These are phyloP conservation scores for Cunninghamia lanceolata DNA, from an alignment of 75 land plant genomes.

Conservation along the genomic window DNA sequence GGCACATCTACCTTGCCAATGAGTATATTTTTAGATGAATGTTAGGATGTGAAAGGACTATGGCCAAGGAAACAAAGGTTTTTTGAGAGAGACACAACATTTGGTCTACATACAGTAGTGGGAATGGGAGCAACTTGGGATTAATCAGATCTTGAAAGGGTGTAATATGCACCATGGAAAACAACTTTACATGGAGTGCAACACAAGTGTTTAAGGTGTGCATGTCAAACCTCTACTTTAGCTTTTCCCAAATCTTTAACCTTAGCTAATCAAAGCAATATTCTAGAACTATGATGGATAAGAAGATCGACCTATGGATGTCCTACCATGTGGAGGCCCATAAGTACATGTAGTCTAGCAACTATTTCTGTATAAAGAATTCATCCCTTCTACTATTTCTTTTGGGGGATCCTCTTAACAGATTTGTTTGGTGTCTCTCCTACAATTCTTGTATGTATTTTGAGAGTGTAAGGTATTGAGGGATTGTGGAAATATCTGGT, in stretches of 20 bases:
- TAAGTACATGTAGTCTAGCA: slow-evolving; percentile 84
- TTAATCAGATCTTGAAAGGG: no score
- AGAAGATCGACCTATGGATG: slow-evolving; percentile 88
- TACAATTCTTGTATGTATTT: no score
- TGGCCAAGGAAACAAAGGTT: slow-evolving; percentile 87
- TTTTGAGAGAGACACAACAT: slow-evolving; percentile 91
- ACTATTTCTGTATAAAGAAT: not conserved
- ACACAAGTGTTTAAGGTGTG: slow-evolving; percentile 97
- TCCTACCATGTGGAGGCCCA: slow-evolving; percentile 96
- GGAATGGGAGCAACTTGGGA: no score
- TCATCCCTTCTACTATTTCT: not conserved
- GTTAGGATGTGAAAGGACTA: slow-evolving; percentile 35
- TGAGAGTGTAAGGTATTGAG: no score
- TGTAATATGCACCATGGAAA: no score
- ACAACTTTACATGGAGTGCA: no score
- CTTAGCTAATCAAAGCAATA: slow-evolving; percentile 33
- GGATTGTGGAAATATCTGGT: no score
- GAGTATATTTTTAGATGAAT: slow-evolving; percentile 15
- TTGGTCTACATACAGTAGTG: slow-evolving; percentile 88
- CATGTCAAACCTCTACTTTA: slow-evolving; percentile 86
- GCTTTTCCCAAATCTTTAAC: slow-evolving; percentile 39
- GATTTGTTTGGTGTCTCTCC: no score
- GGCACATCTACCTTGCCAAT: slow-evolving; percentile 9
- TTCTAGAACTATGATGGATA: slow-evolving; percentile 82
- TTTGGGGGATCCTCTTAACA: no score